These are phyloP conservation scores for Fraxinus nigra DNA, from an alignment of 305 asterid species.

Conservation along the genomic window DNA sequence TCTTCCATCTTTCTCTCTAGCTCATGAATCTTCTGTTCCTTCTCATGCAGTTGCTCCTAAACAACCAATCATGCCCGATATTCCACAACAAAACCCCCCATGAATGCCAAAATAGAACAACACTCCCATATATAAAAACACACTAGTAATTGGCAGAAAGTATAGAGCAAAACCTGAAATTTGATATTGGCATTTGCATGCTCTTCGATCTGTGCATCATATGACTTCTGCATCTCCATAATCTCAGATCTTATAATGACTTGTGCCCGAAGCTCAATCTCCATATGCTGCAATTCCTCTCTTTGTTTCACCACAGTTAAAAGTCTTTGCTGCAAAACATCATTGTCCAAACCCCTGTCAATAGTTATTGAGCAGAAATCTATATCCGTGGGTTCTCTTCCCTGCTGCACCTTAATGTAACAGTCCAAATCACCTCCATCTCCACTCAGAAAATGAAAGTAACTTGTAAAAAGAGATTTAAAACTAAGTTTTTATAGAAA, in stretches of 20 bases:
- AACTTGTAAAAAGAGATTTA: background rate
- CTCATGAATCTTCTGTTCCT: constrained; percentile 57
- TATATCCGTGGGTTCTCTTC: constrained; percentile 61
- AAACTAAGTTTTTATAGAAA: background rate
- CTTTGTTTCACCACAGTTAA: constrained; percentile 58
- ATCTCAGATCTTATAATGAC: constrained; percentile 53
- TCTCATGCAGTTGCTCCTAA: constrained; percentile 76
- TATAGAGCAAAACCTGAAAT: constrained; percentile 50
- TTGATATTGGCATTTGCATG: constrained; percentile 49
- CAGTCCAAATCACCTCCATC: constrained; percentile 18
- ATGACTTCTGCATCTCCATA: constrained; percentile 44
- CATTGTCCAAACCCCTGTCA: constrained; percentile 55
- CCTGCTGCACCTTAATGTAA: constrained; percentile 64
- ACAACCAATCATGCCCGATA: constrained; percentile 14
- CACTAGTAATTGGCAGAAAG: background rate
- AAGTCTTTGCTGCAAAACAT: constrained; percentile 65
- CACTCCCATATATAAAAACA: background rate
- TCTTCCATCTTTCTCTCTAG: constrained; percentile 69
- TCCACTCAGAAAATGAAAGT: background rate
- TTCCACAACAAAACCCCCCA: background rate
- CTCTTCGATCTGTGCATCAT: constrained; percentile 63
- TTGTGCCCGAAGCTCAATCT: constrained; percentile 67
- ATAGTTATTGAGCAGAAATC: constrained; percentile 58
- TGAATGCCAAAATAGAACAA: background rate
- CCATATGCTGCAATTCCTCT: constrained; percentile 69